Conservation (phyloP, 495 filamentous ascomycete species). For the Aspergillus campestris region DNA sequence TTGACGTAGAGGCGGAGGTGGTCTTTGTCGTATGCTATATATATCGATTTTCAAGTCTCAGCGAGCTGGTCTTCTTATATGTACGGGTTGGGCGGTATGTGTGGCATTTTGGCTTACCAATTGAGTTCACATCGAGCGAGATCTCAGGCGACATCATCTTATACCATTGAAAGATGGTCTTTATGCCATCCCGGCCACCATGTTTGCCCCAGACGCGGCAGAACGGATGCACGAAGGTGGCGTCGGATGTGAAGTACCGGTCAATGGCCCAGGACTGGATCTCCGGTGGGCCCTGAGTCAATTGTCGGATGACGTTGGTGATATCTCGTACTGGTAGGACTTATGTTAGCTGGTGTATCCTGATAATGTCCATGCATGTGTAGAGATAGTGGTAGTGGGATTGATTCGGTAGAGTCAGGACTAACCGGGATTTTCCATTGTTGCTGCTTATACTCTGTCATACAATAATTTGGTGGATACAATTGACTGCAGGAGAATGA, state of each 20-base stretch:
- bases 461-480: background rate
- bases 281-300: conserved; percentile 56
- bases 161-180: conserved; percentile 76
- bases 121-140: conserved; percentile 55
- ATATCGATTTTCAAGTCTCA: background rate
- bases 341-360: conserved; percentile 1
- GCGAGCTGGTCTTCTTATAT: conserved; percentile 33
- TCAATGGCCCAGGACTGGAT: conserved; percentile 56
- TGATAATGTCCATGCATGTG: background rate
- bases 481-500: background rate
- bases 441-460: background rate
- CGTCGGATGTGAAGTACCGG: conserved; percentile 58
- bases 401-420: background rate
- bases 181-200: conserved; percentile 51
- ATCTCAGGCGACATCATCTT: conserved; percentile 74
- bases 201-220: conserved; percentile 57
- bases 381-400: background rate
- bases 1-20: conserved; percentile 60
- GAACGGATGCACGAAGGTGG: conserved; percentile 73
- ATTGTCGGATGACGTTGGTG: conserved; percentile 49
- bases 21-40: conserved; percentile 56
- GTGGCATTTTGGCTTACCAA: conserved; percentile 50
- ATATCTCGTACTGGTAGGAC: conserved; percentile 42
- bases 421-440: conserved; percentile 36
- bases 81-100: conserved; percentile 56